Conservation (phyloP, 805 yeast genomes). For the Lipomyces japonicus region DNA sequence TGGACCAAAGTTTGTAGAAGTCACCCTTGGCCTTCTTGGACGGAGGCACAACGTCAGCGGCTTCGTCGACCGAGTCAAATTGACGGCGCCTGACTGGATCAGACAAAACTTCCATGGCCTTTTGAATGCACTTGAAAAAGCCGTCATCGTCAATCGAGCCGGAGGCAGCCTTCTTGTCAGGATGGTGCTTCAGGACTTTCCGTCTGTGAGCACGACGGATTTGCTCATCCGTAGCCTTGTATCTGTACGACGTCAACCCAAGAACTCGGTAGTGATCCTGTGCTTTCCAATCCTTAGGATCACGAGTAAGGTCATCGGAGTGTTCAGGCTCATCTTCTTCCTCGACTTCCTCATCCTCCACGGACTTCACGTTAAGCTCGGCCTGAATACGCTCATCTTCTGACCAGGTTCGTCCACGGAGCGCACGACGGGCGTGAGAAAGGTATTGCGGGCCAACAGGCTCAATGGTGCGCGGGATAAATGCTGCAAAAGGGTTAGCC, state of each 20-base stretch:
- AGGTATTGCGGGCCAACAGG: conserved; percentile 95
- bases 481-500: conserved; percentile 18
- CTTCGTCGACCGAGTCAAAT: conserved; percentile 90
- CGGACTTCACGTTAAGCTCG: conserved; percentile 70
- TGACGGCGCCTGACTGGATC: conserved; percentile 86
- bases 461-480: conserved; percentile 65
- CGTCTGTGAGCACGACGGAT: conserved; percentile 92
- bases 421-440: conserved; percentile 93
- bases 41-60: conserved; percentile 83
- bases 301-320: conserved; percentile 76
- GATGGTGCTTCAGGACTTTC: conserved; percentile 95
- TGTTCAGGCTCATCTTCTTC: conserved; percentile 67
- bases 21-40: conserved; percentile 60
- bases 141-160: conserved; percentile 85
- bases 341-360: conserved; percentile 53
- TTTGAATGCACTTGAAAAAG: conserved; percentile 96
- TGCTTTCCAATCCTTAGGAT: conserved; percentile 97
- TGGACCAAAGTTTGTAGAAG: conserved; percentile 88
- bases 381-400: conserved; percentile 94
- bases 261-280: conserved; percentile 95
- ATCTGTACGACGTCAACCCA: conserved; percentile 87
- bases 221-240: conserved; percentile 87
- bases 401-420: conserved; percentile 98
- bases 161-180: conserved; percentile 92
- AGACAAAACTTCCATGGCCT: conserved; percentile 85